Evolutionary conservation across 345 rosid species (phyloP), one percentile per base, ranked within the genome.

Genomic region (Streptanthus diversifolius): DNA sequence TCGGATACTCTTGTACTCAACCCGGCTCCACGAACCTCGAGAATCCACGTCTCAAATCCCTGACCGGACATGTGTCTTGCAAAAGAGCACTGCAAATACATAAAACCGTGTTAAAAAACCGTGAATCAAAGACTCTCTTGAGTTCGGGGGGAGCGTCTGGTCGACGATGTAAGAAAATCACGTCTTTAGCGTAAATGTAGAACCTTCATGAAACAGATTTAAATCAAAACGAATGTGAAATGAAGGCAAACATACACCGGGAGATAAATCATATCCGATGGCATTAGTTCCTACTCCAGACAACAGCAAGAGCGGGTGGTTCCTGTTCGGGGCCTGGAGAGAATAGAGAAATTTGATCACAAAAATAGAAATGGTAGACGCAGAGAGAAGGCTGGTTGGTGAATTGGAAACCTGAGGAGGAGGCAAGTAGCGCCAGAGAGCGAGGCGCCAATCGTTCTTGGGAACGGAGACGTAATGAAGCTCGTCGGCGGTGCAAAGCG

Each of bases 241-340:
- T 1, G 32, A 57, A 60, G 36, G 27, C 54, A 29, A 52, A 55
- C 80, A 45, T 81, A 93, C 97, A 63, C 80, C 86, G 2, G 92
- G 93, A 55, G 98, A 88, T 76, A 95, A 90, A 82, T 95, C 99
- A 37, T 90, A 95, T 33, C 97, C 97, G 15, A 95, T 88, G 54
- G 99, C 96, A 82, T 90, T 95, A 14, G 96, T 91, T 64, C 97
- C 99, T 14, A 95, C 93, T 49, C 99, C 98, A 66, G 99, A 95
- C 57, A 95, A 70, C 9, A 95, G 81, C 82, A 95, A 70, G 60
- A 95, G 84, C 27, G 99, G 99, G 54, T 91, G 99, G 72, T 84
- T 90, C 84, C 96, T 88, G 15, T 54, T 47, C 5, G 95, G 89
- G 9, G 88, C 96, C 97, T 93, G 72, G 15, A 21, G 69, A 74